Percentiles rank a stretch among this genome's conserved stretches.
These are phyloP conservation scores for Mortierella sp. DNA, from an alignment of 371 early-diverging fungal genomes.

Conservation along the genomic window DNA sequence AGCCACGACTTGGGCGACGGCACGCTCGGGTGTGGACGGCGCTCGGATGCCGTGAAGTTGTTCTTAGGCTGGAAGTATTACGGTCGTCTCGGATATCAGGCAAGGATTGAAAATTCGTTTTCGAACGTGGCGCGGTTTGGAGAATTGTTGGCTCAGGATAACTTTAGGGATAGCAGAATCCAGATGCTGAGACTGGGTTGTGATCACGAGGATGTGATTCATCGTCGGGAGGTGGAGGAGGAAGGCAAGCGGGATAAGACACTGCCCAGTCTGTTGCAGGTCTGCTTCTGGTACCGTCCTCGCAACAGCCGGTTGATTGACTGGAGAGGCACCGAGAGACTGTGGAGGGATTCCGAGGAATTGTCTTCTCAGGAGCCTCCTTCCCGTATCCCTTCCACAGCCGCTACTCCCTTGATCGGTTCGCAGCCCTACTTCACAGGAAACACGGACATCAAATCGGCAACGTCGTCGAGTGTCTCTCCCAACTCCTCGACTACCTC, in stretches of 20 bases:
- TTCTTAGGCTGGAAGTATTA: constrained; percentile 89
- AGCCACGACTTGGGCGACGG: constrained; percentile 85
- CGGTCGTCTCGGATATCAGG: constrained; percentile 63
- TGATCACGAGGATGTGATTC: constrained; percentile 19
- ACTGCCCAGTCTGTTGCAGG: constrained; percentile 43
- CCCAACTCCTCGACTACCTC: constrained; percentile 37
- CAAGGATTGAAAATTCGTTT: constrained; percentile 49
- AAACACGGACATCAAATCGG: background rate
- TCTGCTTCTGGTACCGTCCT: constrained; percentile 58
- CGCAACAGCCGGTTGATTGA: constrained; percentile 43
- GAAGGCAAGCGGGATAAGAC: constrained; percentile 13
- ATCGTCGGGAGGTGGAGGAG: background rate
- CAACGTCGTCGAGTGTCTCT: constrained; percentile 15
- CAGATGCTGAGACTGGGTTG: constrained; percentile 51
- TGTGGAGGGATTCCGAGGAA: constrained; percentile 26
- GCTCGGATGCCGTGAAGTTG: constrained; percentile 87
- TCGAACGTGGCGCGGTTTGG: constrained; percentile 46
- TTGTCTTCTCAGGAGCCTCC: background rate
- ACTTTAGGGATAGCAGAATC: constrained; percentile 30
- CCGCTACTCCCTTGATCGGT: background rate
- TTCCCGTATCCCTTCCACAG: background rate
- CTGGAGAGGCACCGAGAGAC: constrained; percentile 48
- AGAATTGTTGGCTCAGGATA: constrained; percentile 40
- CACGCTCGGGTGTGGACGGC: constrained; percentile 89
- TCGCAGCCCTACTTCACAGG: background rate